Conservation (phyloP, 805 yeast genomes). For the Huiozyma sinensis region DNA sequence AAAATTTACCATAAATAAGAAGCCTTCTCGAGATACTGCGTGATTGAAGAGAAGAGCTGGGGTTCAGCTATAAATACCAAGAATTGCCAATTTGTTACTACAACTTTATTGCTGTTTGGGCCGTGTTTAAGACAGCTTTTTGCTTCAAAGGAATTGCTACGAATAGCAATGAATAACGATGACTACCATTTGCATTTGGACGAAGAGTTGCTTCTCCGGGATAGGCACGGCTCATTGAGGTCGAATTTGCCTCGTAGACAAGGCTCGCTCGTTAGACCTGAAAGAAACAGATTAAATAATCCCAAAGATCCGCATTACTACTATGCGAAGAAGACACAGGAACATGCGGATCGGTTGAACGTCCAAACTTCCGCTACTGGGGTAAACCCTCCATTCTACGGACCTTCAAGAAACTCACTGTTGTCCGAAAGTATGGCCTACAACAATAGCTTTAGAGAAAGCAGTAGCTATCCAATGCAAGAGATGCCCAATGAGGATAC, state of each 20-base stretch:
- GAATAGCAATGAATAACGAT: too few relatives aligned
- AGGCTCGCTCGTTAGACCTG: conserved; percentile 73
- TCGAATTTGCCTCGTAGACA: conserved; percentile 20
- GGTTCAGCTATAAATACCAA: too few relatives aligned
- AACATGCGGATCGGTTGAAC: conserved; percentile 48
- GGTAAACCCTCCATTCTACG: conserved; percentile 41
- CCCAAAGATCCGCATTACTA: conserved; percentile 68
- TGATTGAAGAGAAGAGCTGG: too few relatives aligned
- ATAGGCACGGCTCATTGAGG: conserved; percentile 8
- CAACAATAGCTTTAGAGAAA: neutral
- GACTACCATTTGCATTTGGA: conserved; percentile 8
- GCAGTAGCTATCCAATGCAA: neutral
- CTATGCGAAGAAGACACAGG: conserved; percentile 63
- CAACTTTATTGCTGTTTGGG: too few relatives aligned
- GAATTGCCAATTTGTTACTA: too few relatives aligned
- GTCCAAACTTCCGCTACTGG: conserved; percentile 67
- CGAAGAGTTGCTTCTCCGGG: conserved; percentile 27
- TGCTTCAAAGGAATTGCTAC: too few relatives aligned
- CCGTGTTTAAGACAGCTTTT: too few relatives aligned
- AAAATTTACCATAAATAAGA: too few relatives aligned
- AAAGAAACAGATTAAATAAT: conserved; percentile 54
- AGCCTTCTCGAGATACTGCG: too few relatives aligned
- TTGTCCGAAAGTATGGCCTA: conserved; percentile 1
- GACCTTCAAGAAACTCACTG: conserved; percentile 1
- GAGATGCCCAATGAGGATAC: neutral